Evolutionary conservation across 2,329 filamentous ascomycete genomes (phyloP).

Genomic region (Diaporthe sp.): DNA sequence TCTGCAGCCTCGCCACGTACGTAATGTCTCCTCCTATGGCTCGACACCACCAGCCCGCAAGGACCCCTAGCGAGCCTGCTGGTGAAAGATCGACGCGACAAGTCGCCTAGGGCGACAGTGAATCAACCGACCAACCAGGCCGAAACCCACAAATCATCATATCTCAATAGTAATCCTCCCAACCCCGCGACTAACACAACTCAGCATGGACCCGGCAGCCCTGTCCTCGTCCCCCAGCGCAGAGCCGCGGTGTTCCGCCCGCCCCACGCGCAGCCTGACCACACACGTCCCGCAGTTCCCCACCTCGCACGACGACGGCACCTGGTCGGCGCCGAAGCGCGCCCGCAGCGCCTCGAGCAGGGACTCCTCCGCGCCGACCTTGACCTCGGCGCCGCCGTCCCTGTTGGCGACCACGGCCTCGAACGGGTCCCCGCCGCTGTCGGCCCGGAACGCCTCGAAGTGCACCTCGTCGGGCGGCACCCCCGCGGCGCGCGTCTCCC

Average conservation of each 20-base stretch:
- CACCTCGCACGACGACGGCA: slow-evolving; percentile 66
- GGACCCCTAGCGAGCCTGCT: neutral
- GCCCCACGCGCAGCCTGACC: slow-evolving; percentile 57
- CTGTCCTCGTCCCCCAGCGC: slow-evolving; percentile 62
- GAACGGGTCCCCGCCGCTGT: slow-evolving; percentile 70
- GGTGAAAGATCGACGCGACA: neutral
- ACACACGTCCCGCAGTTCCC: slow-evolving; percentile 69
- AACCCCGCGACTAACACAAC: slow-evolving; percentile 67
- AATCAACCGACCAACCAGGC: neutral
- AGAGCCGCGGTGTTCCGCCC: slow-evolving; percentile 64
- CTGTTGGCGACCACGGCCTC: slow-evolving; percentile 64
- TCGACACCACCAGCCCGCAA: neutral
- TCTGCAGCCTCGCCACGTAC: neutral
- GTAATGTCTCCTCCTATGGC: neutral
- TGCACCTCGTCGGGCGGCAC: slow-evolving; percentile 68
- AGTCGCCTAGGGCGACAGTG: neutral
- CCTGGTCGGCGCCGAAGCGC: slow-evolving; percentile 55
- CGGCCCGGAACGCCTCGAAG: slow-evolving; percentile 70
- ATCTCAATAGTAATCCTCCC: slow-evolving; percentile 64
- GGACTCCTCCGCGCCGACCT: slow-evolving; percentile 63
- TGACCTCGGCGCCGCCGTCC: slow-evolving; percentile 53
- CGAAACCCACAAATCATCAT: slow-evolving; percentile 44
- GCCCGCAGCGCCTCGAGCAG: slow-evolving; percentile 62
- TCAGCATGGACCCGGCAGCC: slow-evolving; percentile 56
- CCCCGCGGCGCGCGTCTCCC: slow-evolving; percentile 55